A percentile compares a stretch with the other conserved stretches of the same genome.
These are phyloP conservation scores for Naganishia vaughanmartiniae DNA, from an alignment of 768 basidiomycete genomes.

Conservation along the genomic window DNA sequence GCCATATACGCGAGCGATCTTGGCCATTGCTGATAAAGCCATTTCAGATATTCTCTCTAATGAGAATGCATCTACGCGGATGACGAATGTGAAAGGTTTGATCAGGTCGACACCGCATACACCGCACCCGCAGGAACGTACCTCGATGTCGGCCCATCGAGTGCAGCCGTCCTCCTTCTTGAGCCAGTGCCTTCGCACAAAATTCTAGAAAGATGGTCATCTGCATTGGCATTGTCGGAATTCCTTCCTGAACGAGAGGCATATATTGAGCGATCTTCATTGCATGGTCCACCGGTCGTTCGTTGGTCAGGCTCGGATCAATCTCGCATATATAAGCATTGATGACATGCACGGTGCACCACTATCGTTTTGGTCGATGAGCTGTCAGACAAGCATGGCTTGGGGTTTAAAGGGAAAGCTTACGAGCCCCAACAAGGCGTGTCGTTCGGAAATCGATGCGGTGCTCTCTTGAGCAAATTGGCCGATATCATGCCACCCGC, in stretches of 20 bases:
- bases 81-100: not conserved
- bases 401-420: not conserved
- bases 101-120: not conserved
- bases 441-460: not conserved
- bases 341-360: slow-evolving; percentile 10
- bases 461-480: not conserved
- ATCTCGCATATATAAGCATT: slow-evolving; percentile 23
- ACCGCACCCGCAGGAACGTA: not conserved
- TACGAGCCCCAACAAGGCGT: not conserved
- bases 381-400: not conserved
- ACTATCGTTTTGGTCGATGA: not conserved
- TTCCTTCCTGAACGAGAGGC: not conserved
- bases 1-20: slow-evolving; percentile 8
- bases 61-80: not conserved
- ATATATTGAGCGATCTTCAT: slow-evolving; percentile 9
- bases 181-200: slow-evolving; percentile 9
- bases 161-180: slow-evolving; percentile 2
- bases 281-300: slow-evolving; percentile 21
- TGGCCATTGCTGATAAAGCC: not conserved
- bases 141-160: slow-evolving; percentile 1
- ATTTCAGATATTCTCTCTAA: not conserved
- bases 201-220: slow-evolving; percentile 19
- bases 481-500: not conserved
- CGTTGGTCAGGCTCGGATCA: not conserved
- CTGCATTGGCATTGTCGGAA: not conserved